Evolutionary conservation across 495 filamentous ascomycete species (phyloP), one percentile per base, ranked within the genome.

Genomic region (Aspergillus sclerotioniger): DNA sequence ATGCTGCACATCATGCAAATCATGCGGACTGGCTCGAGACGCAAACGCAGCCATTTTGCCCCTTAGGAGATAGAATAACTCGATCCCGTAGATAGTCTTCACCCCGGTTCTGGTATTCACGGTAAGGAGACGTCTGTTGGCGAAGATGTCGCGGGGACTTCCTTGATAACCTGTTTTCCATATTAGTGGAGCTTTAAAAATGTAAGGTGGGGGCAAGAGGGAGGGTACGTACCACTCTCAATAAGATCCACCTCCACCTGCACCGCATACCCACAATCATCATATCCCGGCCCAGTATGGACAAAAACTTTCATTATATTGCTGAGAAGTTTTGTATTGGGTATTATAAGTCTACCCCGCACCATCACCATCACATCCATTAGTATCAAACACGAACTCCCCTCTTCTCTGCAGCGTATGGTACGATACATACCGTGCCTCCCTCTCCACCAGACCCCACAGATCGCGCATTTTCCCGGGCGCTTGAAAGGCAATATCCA

Each of bases 231-330:
- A 51, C 48, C 48, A 32, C 25, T 51, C 12, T 51, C 25, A 15
- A 51, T 51, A n/a, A 51, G 32, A 13, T 51, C 48, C 15, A 51
- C 48, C 25, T 51, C 48, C 2, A 51, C 48, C 28, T 0, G 7
- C 1, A 51, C 5, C 15, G 10, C 32, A 3, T 17, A 1, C 2
- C 6, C 21, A 17, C 48, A 51, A 8, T n/a, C n/a, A 9, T 51
- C 48, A 32, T 51, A 51, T 1, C 48, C 48, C 3, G 21, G 48
- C 2, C 48, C 48, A 8, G 48, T 51, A 3, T 15, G 48, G 29
- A 51, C 28, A n/a, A 32, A 51, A 2, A 32, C 32, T 13, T 51
- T 51, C 48, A 51, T 51, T n/a, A 51, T 31, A 51, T 33, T 25
- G 48, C 48, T 51, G 0, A 51, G 15, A 2, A 32, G 10, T 25